Evolutionary conservation across 2,329 filamentous ascomycete genomes (phyloP), one percentile per base, ranked within the genome.

Genomic region (Penicillium freii): DNA sequence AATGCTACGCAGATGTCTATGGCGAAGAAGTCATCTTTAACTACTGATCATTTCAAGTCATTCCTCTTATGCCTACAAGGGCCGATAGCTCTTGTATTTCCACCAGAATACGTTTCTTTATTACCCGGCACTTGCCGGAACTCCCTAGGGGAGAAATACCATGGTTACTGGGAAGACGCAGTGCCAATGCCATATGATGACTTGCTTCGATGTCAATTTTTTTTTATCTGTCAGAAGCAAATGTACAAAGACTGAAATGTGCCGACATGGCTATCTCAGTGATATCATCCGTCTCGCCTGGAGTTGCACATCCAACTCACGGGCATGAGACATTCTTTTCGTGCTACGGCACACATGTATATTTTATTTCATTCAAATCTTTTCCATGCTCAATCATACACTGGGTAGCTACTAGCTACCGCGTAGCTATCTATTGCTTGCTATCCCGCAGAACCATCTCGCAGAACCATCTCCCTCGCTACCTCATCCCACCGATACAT

Each of bases 401-500:
- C 15, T 9, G 21, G 39, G 36, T 34, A 39, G 25, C 33, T 48
- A 45, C 23, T 27, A 33, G 31, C 25, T 48, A 45, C 19, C 39
- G 11, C 5, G 19, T 25, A 31, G 13, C 39, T 50, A 38, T 45
- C 39, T 50, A 38, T 45, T 36, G 36, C 31, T 38, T 51, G 25
- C 11, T 31, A 36, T 52, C 17, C 10, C 1, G 17, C 11, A 27
- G n/a, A 25, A 65, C 58, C 69, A 71, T 71, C 45, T 59, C 54
- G 17, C 11, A 27, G n/a, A 25, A 65, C 58, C 69, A 71, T 71
- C 45, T 59, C 54, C 47, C 54, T 54, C 33, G 42, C 77, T 46
- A 61, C 71, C 19, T 77, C 78, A 70, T 89, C 80, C 90, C 90
- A 92, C 66, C 80, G 81, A 71, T 85, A 88, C n/a, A 87, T 82